Base-by-base conservation (phyloP, 352 stramenopile species). In the Aphanomyces cochlioides region DNA sequence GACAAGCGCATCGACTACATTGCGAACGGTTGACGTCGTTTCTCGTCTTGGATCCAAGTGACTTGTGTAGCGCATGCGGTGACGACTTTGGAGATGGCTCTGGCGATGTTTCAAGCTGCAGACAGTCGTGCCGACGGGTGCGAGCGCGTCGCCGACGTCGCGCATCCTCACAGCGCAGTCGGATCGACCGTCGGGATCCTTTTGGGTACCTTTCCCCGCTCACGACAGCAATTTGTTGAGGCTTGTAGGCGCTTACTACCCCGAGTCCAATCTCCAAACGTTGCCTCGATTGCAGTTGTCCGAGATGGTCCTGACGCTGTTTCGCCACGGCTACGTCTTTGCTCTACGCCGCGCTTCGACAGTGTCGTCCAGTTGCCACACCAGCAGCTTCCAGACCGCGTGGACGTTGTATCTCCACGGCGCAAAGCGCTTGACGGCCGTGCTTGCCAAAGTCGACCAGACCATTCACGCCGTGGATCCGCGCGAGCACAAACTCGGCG, bases 201-300 rank as follows among this genome's bases (percentile, higher is more conserved):
- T 13, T 39, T 19, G 15, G 54, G 54, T 61, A 17, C 21, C 28
- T 0, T 13, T 37, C 1, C 1, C 19, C 17, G 12, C n/a, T n/a
- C n/a, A n/a, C 28, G 28, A 0, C 28, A 28, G 28, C 28, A 28
- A 28, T 2, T 28, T 28, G 28, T 28, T 28, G 28, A 2, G 28
- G 50, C 36, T 8, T 40, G 54, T 39, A 61, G 54, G 54, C 7
- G 54, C 54, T 7, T n/a, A 39, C 28, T 61, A 61, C 54, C 12
- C 28, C 54, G 43, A 43, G 28, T 2, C 28, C 28, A 28, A 28
- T 28, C 28, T 28, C 28, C 1, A 28, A 0, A 28, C 28, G 28
- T 28, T 28, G 28, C 28, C 28, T 28, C 28, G 28, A 28, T 28
- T 28, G 28, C 28, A 28, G 1, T 28, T 28, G 28, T 28, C 28